Conservation (phyloP, 2,329 filamentous ascomycete species). For the Metarhizium rileyi region DNA sequence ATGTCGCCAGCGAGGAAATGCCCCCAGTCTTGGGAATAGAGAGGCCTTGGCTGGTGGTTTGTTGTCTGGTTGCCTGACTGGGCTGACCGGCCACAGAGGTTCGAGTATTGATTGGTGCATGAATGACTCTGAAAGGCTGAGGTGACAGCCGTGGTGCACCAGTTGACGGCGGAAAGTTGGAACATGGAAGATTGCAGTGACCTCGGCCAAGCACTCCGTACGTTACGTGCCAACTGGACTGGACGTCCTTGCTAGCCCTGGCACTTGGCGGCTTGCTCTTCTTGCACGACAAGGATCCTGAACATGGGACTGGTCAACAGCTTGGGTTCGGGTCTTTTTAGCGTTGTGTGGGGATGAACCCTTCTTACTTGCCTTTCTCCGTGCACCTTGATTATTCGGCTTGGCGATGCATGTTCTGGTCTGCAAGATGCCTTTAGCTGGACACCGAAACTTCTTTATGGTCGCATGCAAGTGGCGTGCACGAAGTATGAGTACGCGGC, state of each 20-base stretch:
- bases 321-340: background rate
- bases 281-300: too few species aligned
- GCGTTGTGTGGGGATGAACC: background rate
- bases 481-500: background rate
- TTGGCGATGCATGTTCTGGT: background rate
- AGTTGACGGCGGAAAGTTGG: too few species aligned
- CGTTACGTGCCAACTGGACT: too few species aligned
- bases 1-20: too few species aligned
- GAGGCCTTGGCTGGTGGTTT: too few species aligned
- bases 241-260: too few species aligned
- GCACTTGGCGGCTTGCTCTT: background rate
- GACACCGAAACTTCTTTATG: background rate
- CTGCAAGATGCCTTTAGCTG: background rate
- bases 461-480: background rate
- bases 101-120: too few species aligned
- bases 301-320: background rate
- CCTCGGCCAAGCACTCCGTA: too few species aligned
- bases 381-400: background rate
- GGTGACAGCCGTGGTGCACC: conserved; percentile 3
- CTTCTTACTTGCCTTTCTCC: too few species aligned
- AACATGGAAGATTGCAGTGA: too few species aligned
- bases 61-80: too few species aligned
- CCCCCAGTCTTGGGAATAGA: too few species aligned
- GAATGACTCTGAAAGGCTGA: background rate
- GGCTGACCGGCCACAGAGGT: background rate